Evolutionary conservation across 2,329 filamentous ascomycete genomes (phyloP), one percentile per base, ranked within the genome.

Genomic region (Monosporascus sp.): DNA sequence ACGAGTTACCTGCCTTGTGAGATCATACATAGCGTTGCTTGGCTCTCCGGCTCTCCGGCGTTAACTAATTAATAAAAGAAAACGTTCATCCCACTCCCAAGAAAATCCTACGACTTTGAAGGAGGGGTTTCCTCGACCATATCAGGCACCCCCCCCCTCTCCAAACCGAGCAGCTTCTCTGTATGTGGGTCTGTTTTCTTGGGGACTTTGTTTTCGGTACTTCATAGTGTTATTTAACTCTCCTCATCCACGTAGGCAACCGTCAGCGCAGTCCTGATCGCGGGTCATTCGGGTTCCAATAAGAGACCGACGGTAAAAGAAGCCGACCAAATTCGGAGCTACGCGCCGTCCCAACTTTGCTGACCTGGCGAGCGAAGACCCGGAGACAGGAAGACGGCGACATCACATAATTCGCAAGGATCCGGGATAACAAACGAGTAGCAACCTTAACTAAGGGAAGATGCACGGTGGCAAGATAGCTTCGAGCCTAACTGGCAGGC

Each of bases 381-480:
- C 27, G 8, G 27, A 31, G 27, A 11, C 17, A 20, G 17, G 37
- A 20, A 6, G 18, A 39, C 38, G 17, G 18, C 17, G 8, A 39
- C 17, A 18, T 7, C 17, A 18, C 38, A 18, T 2, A 39, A 39
- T 11, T 7, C 17, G 17, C 15, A 7, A 7, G 18, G 17, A 48
- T 39, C 49, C 17, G 47, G 17, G 15, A 36, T 50, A 47, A 52
- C 38, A 47, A 46, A 50, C 37, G 11, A 39, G 18, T 17, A 46
- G 22, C 15, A 24, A 6, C 44, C 20, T 7, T 20, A 20, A 17
- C 17, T 17, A 17, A 51, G 25, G 25, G 54, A 54, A 52, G 17
- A 66, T 66, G 63, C 64, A 61, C 54, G 64, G 52, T 51, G 51
- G 59, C 50, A 66, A 59, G 57, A 60, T 66, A 42, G 53, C 63